Base-by-base conservation (phyloP, 106 monocot genomes). In the Acanthochlamys bracteata region DNA sequence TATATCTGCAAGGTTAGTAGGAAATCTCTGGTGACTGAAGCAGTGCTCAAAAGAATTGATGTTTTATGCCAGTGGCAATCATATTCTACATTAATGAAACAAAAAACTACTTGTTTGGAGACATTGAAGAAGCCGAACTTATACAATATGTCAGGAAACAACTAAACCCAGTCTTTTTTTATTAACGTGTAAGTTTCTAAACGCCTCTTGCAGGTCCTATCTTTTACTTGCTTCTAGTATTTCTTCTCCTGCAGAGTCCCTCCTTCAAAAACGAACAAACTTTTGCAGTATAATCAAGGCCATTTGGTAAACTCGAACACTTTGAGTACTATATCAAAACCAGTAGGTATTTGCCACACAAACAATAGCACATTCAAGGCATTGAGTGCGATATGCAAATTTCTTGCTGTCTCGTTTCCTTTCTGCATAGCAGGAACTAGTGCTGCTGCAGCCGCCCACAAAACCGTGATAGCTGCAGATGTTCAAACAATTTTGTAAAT, bases 341-440 rank as follows among this genome's bases (percentile, higher is more conserved):
- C 94, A 20, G 89, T 94, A 19, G 94, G 90, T 4, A 95, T 90
- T 81, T 95, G 94, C 77, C 81, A 90, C 59, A 90, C 68, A 64
- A 94, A 94, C 55, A 94, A 58, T n/a, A 82, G 20, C 20, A 94
- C 84, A 42, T 94, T 94, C 40, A 94, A 11, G 0, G 86, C 19
- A 64, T 94, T 94, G 49, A 94, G 55, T 14, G 84, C 86, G 39
- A 94, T 90, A 68, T 90, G 94, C 27, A 95, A 74, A 72, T 64
- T 95, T 69, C 94, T 81, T 0, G 94, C 90, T 0, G 81, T 84
- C 51, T 95, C 94, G 23, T 84, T 84, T 20, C 94, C 94, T 65
- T 78, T 95, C 66, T 95, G 94, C 94, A 95, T 95, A 53, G 79
- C 74, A 23, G 94, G 94, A 45, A 90, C 90, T 51, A 94, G 79